Conservation (phyloP, 2,329 filamentous ascomycete species). For the Diaporthe helianthi region DNA sequence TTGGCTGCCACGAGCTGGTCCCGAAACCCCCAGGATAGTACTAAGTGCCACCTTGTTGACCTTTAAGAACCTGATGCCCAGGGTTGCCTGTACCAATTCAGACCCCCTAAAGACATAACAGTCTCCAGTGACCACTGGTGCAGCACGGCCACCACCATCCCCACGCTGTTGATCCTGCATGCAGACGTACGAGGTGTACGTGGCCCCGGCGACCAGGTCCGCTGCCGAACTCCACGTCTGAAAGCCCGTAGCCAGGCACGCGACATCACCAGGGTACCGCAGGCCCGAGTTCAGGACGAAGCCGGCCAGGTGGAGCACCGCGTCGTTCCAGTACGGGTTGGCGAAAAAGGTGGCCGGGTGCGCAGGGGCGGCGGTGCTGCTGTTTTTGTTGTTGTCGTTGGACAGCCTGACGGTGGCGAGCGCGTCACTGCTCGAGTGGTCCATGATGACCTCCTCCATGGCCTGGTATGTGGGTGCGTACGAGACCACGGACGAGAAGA, state of each 20-base stretch:
- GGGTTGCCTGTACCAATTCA: background rate
- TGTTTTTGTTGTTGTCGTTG: no score
- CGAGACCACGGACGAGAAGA: background rate
- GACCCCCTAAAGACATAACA: background rate
- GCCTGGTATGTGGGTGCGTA: background rate
- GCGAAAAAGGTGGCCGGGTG: background rate
- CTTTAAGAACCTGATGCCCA: background rate
- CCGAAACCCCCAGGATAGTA: background rate
- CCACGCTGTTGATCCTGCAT: background rate
- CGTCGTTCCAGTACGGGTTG: background rate
- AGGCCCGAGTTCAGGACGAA: background rate
- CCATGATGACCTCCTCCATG: background rate
- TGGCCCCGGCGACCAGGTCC: background rate
- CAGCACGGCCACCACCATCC: background rate
- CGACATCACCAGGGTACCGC: background rate
- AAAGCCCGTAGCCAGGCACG: background rate
- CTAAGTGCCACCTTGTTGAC: background rate
- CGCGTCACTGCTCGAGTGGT: background rate
- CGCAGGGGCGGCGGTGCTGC: no score
- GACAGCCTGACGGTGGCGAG: background rate
- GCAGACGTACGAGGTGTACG: background rate
- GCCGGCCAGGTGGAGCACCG: background rate
- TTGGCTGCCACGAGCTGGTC: background rate
- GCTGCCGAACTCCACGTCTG: background rate
- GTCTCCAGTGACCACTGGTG: background rate